A percentile compares a stretch with the other conserved stretches of the same genome.
Evolutionary conservation across 1,139 yeast genomes (phyloP).

Genomic region (Yamadazyma trypodendri): DNA sequence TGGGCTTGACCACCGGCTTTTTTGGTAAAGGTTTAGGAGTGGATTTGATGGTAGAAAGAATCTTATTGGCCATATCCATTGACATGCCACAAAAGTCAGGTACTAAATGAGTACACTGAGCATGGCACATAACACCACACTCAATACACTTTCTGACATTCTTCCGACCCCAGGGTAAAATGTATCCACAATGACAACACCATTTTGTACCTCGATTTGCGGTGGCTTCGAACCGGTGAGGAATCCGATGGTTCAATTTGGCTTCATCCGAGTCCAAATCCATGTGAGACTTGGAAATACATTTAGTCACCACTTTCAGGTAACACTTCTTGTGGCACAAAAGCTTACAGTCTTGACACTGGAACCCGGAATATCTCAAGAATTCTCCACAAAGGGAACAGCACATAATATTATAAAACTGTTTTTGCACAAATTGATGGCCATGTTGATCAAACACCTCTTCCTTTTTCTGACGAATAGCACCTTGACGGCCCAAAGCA

Average conservation of each 20-base stretch:
- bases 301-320: constrained; percentile 89
- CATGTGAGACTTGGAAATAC: constrained; percentile 87
- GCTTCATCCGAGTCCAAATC: constrained; percentile 81
- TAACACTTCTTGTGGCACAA: constrained; percentile 94
- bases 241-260: constrained; percentile 91
- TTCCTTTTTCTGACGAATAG: constrained; percentile 91
- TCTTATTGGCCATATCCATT: constrained; percentile 93
- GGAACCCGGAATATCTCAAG: constrained; percentile 88
- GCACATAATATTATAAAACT: constrained; percentile 92
- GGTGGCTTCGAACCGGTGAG: constrained; percentile 89
- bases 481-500: constrained; percentile 96
- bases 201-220: constrained; percentile 95
- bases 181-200: constrained; percentile 99
- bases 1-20: constrained; percentile 1
- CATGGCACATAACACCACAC: constrained; percentile 93
- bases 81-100: constrained; percentile 99
- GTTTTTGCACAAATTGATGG: constrained; percentile 93
- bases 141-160: constrained; percentile 94
- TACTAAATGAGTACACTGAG: constrained; percentile 88
- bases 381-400: constrained; percentile 97
- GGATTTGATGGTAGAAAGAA: constrained; percentile 78
- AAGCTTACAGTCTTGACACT: constrained; percentile 93
- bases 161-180: constrained; percentile 91
- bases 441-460: constrained; percentile 96
- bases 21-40: constrained; percentile 51